Evolutionary conservation across 495 filamentous ascomycete species (phyloP), one percentile per base, ranked within the genome.

Genomic region (Talaromyces stipitatus): DNA sequence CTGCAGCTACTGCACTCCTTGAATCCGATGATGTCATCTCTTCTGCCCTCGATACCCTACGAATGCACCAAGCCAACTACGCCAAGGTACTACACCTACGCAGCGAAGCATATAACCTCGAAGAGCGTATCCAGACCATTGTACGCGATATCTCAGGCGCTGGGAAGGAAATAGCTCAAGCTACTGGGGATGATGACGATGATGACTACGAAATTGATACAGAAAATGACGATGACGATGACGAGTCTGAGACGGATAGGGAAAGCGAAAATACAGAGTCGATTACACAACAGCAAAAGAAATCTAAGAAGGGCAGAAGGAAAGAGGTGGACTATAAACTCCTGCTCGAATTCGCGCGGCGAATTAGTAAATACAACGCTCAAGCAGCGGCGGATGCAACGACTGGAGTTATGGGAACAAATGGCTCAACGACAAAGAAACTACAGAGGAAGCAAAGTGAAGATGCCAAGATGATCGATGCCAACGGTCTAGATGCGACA

Each of bases 331-430:
- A 78, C 22, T 78, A 77, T 58, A 66, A 64, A 23, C 51, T 76
- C 2, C 62, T 78, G 0, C 61, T 78, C 23, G 72, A 76, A 33
- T 78, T 78, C 54, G 75, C 75, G 14, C 70, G 73, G 16, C 66
- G 74, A 20, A 78, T 78, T 36, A 75, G 74, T 66, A 76, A 76
- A 58, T 77, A 77, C 54, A 78, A 78, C 47, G 67, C 72, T 27
- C 66, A 75, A 62, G 75, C 75, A 2, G 75, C 74, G 38, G 69
- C 72, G 9, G 74, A 78, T 60, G 75, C 71, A n/a, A 69, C 66
- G 22, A 64, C 64, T 10, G 68, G 70, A 8, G 36, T 47, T n/a
- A 5, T 14, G 16, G 36, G 22, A 11, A 30, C 30, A 16, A 55
- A 7, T 16, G 45, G 16, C 5, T 30, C 20, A 18, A 58, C 20